A percentile compares a stretch with the other conserved stretches of the same genome.
These are phyloP conservation scores for Plasmodium gonderi DNA, from an alignment of 169 alveolate species.

Conservation along the genomic window DNA sequence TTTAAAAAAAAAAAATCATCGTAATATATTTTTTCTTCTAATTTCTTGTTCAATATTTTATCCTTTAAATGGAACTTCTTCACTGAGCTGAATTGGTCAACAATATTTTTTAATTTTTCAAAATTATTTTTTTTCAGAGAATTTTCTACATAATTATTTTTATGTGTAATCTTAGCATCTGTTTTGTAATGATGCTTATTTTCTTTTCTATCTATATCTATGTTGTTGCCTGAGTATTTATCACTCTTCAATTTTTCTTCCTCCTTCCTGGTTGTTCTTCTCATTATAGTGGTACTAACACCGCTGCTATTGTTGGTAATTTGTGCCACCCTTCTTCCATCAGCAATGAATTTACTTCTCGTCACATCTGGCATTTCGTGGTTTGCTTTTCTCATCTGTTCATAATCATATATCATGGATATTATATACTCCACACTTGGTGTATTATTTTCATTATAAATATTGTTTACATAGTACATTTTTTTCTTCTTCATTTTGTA, in stretches of 20 bases:
- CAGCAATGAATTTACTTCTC: no score
- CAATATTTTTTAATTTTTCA: constrained; percentile 18
- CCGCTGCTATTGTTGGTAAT: no score
- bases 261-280: no score
- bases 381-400: background rate
- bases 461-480: constrained; percentile 17
- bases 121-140: constrained; percentile 9
- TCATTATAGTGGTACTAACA: no score
- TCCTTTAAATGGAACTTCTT: constrained; percentile 9
- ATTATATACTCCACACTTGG: constrained; percentile 42
- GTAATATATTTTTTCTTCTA: constrained; percentile 54
- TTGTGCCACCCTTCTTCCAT: no score
- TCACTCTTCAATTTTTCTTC: background rate
- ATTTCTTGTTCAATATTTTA: constrained; percentile 23
- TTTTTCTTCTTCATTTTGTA: constrained; percentile 25
- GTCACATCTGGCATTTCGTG: background rate
- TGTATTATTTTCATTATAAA: constrained; percentile 11
- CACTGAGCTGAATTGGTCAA: constrained; percentile 34
- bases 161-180: background rate
- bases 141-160: background rate
- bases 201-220: background rate
- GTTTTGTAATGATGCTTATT: background rate
- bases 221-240: background rate
- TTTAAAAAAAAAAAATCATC: constrained; percentile 58
- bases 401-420: constrained; percentile 60